Evolutionary conservation across 495 filamentous ascomycete species (phyloP).

Genomic region (Penicillium mononematosum): DNA sequence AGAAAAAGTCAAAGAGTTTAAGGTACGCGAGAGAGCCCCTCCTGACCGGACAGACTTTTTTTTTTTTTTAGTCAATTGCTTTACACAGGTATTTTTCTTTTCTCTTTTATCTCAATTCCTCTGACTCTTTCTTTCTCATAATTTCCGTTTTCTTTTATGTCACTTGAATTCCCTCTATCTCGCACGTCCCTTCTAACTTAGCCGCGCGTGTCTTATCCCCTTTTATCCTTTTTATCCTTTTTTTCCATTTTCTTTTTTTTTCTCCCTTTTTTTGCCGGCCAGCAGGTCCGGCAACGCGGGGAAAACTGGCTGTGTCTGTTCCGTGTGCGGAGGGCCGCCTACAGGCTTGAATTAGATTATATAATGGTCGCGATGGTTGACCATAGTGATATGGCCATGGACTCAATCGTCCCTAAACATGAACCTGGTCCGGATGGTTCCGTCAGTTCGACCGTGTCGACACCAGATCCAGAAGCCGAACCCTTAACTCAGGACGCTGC

Average conservation of each 20-base stretch:
- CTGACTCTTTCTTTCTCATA: constrained; percentile 39
- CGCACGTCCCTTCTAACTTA: constrained; percentile 42
- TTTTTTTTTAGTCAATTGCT: constrained; percentile 43
- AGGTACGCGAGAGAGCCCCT: constrained; percentile 18
- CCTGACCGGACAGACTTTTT: constrained; percentile 20
- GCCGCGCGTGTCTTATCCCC: constrained; percentile 40
- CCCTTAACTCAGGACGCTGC: constrained; percentile 55
- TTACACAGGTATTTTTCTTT: constrained; percentile 39
- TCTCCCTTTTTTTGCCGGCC: constrained; percentile 5
- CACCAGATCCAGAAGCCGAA: constrained; percentile 59
- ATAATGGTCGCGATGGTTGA: constrained; percentile 51
- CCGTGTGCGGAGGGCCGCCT: constrained; percentile 18
- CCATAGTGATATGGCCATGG: constrained; percentile 46
- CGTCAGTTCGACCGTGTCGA: constrained; percentile 49
- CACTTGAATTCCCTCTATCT: constrained; percentile 27
- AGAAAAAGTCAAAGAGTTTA: constrained; percentile 19
- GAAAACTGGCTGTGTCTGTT: constrained; percentile 18
- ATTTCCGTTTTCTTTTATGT: constrained; percentile 49
- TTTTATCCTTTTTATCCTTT: constrained; percentile 10
- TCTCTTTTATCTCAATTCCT: constrained; percentile 32
- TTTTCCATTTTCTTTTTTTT: constrained; percentile 5
- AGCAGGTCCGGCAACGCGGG: constrained; percentile 21
- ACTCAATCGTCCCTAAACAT: constrained; percentile 19
- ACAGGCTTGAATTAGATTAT: constrained; percentile 15
- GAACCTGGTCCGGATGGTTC: constrained; percentile 45